Evolutionary conservation across 2,329 filamentous ascomycete genomes (phyloP).

Genomic region (Colletotrichum sp.): DNA sequence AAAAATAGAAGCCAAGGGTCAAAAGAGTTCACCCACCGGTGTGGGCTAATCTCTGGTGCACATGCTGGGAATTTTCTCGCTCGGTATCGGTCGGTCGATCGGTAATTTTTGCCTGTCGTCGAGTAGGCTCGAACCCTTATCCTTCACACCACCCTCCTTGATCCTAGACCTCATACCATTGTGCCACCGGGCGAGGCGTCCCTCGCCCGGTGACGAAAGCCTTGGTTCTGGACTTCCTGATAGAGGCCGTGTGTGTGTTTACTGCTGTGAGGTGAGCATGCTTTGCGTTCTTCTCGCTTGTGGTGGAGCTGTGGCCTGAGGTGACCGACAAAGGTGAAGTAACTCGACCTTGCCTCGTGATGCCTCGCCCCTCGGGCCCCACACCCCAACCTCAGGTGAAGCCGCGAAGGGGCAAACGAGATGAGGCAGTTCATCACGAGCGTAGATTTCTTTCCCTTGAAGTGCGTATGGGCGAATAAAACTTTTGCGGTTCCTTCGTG

Average conservation of each 20-base stretch:
- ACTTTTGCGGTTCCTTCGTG: not conserved
- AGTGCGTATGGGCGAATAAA: not conserved
- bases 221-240: not conserved
- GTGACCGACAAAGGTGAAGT: not conserved
- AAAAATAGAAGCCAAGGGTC: not conserved
- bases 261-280: not conserved
- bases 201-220: not conserved
- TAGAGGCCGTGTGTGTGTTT: not conserved
- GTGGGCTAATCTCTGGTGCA: not conserved
- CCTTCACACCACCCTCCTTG: not conserved
- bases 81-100: not conserved
- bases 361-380: not conserved
- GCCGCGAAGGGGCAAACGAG: fast-evolving
- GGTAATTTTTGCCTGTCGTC: not conserved
- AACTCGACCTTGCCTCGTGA: not conserved
- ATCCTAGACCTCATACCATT: not conserved
- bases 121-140: not conserved
- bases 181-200: not conserved
- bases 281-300: not conserved
- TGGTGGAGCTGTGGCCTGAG: not conserved
- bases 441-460: not conserved
- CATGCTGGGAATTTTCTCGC: not conserved
- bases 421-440: not conserved
- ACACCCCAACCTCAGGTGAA: not conserved
- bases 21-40: not conserved